A percentile compares a stretch with the other conserved stretches of the same genome.
Conservation (phyloP, 2,329 filamentous ascomycete genomes). For the Paracoccidioides lutzii region DNA sequence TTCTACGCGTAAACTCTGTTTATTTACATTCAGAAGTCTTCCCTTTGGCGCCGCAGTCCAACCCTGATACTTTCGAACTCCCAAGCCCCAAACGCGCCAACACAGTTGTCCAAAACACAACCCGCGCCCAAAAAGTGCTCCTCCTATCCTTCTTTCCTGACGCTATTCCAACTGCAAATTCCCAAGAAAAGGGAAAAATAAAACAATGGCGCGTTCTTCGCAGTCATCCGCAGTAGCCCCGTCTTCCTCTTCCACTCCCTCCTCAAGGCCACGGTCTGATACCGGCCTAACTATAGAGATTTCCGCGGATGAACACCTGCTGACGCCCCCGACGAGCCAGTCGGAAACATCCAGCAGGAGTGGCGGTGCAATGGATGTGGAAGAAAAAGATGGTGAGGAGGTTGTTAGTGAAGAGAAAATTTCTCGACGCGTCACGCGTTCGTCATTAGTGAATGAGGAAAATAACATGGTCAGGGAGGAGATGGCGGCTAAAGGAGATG, state of each 20-base stretch:
- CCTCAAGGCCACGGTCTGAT: constrained; percentile 15
- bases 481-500: constrained; percentile 17
- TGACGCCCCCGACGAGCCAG: constrained; percentile 32
- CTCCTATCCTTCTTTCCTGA: background rate
- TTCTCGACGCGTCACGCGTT: constrained; percentile 30
- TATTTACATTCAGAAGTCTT: background rate
- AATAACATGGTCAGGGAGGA: background rate
- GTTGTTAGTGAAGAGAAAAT: constrained; percentile 6
- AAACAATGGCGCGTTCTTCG: constrained; percentile 21
- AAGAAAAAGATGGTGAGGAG: constrained; percentile 21
- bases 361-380: constrained; percentile 17
- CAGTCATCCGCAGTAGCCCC: constrained; percentile 20
- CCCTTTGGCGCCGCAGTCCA: background rate
- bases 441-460: constrained; percentile 20
- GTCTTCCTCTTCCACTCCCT: constrained; percentile 16
- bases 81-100: background rate
- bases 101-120: background rate
- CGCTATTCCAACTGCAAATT: background rate
- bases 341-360: constrained; percentile 33
- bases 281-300: constrained; percentile 14
- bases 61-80: background rate
- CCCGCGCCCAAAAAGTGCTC: no score
- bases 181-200: background rate
- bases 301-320: constrained; percentile 27
- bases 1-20: background rate